Evolutionary conservation across 441 rosid genomes (phyloP).

Genomic region (Manihot esculenta): DNA sequence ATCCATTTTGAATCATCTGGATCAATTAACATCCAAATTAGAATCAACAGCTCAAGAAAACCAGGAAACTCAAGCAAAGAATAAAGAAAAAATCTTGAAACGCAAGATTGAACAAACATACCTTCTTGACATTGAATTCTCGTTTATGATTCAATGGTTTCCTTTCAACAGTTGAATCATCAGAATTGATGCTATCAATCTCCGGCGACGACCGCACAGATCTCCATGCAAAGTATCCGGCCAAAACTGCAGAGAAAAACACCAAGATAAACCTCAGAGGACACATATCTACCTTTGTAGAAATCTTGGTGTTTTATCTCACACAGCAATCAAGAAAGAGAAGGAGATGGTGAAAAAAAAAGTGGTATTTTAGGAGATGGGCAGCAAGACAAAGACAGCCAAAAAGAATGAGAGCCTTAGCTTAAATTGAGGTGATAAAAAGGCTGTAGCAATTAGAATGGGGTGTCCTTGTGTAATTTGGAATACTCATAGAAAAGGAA

Average conservation of each 20-base stretch:
- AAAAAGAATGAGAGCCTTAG: background rate
- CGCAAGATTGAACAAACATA: constrained; percentile 13
- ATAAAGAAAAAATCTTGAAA: background rate
- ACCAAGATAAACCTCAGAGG: constrained; percentile 80
- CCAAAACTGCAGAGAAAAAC: constrained; percentile 79
- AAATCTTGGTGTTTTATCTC: background rate
- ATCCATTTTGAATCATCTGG: constrained; percentile 74
- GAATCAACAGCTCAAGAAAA: too few relatives aligned
- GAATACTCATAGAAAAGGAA: background rate
- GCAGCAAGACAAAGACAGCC: background rate
- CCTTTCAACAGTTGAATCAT: constrained; percentile 38
- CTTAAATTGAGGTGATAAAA: background rate
- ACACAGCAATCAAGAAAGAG: background rate
- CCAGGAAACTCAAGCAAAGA: background rate
- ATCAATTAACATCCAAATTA: background rate
- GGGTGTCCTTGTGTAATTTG: background rate
- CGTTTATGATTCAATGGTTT: constrained; percentile 36
- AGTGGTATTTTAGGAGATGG: background rate
- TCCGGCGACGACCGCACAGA: constrained; percentile 66
- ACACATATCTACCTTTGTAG: constrained; percentile 45
- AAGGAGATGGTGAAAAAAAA: background rate
- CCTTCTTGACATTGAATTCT: constrained; percentile 52
- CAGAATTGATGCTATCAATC: constrained; percentile 23
- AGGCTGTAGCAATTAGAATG: background rate
- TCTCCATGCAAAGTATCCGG: constrained; percentile 80